Evolutionary conservation across 345 rosid genomes (phyloP).

Genomic region (Eucalyptus rudis): DNA sequence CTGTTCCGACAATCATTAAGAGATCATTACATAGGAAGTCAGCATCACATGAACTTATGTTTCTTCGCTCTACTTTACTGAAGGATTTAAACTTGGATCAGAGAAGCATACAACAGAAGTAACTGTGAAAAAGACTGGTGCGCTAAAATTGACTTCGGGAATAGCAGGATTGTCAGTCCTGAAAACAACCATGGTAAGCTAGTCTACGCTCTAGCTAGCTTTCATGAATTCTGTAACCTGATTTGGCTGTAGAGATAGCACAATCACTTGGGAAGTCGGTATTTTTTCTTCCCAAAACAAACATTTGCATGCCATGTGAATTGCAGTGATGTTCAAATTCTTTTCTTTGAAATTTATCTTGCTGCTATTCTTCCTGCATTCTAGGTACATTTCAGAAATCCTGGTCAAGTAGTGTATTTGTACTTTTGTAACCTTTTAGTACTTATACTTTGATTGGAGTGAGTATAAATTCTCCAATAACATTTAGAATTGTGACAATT

Average conservation of each 20-base stretch:
- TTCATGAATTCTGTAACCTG: background rate
- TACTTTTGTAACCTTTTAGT: background rate
- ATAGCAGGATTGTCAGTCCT: slow-evolving; percentile 65
- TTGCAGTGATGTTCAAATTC: background rate
- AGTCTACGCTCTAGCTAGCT: background rate
- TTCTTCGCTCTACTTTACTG: background rate
- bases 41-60: background rate
- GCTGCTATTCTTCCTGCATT: background rate
- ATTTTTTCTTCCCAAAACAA: background rate
- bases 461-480: background rate
- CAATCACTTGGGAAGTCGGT: background rate
- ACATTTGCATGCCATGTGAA: background rate
- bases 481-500: background rate
- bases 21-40: background rate
- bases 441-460: background rate
- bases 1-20: background rate
- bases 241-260: background rate
- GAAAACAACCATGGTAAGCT: slow-evolving; percentile 78
- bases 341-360: background rate
- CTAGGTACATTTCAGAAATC: background rate
- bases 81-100: slow-evolving; percentile 95
- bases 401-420: background rate
- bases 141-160: slow-evolving; percentile 51
- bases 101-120: slow-evolving; percentile 82
- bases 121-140: slow-evolving; percentile 51